Base-by-base conservation (phyloP, 139 green algal genomes). In the Tetradesmus obliquus region DNA sequence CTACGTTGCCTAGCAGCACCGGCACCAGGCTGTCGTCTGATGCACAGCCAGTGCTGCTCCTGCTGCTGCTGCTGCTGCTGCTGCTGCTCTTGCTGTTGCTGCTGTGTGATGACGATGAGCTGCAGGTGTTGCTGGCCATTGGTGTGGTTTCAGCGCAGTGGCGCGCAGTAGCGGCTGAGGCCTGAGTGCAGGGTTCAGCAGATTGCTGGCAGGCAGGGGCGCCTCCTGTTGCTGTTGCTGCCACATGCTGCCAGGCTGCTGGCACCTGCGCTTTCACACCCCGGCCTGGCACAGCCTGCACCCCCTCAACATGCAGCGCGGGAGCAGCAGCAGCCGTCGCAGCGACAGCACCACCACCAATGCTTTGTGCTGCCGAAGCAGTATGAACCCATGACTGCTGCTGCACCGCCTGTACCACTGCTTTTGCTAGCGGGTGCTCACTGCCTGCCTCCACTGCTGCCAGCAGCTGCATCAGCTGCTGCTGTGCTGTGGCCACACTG, bases 381-480 rank as follows among this genome's bases (percentile, higher is more conserved):
- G 7, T 19, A 7, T 24, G 66, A 17, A 24, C 17, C 3, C 12
- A 4, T 24, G n/a, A 17, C 66, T 76, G 66, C 66, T 76, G 66
- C 66, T 76, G 66, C 17, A 76, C 66, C n/a, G 66, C 66, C 4
- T 85, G 71, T 15, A 99, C 87, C 51, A 99, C 91, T 0, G 98
- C 97, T 0, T 82, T 72, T 1, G 95, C 98, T 24, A 99, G 89
- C 0, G 97, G 98, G 94, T 99, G 98, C 90, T 99, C 97, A 88
- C 94, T 97, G 88, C 91, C 80, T 19, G 71, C 87, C 94, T 99
- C 98, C 12, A 97, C 94, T 15, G 97, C 94, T 45, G 95, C 96
- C 13, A 97, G 57, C 13, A 98, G 62, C 82, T 54, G 20, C 74
- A 53, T 5, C 76, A 54, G 74, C 74, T 85, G 74, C 87, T 79